A percentile compares a stretch with the other conserved stretches of the same genome.
These are phyloP conservation scores for Pyrenochaeta sp. DNA, from an alignment of 2,329 filamentous ascomycete species.

Conservation along the genomic window DNA sequence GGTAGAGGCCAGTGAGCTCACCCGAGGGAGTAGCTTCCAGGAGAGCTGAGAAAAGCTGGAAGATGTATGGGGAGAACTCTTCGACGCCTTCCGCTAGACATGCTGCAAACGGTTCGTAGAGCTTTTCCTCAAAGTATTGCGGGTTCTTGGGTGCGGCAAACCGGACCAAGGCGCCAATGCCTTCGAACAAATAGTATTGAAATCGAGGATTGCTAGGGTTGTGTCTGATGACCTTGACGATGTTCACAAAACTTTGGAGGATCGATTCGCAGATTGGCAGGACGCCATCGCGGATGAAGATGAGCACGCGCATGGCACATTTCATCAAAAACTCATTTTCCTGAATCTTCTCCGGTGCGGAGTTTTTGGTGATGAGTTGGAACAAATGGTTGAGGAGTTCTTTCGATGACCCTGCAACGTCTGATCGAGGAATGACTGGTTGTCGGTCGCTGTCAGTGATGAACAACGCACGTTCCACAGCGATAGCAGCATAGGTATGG, in stretches of 20 bases:
- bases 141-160: constrained; percentile 74
- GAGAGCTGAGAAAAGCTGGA: constrained; percentile 91
- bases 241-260: constrained; percentile 83
- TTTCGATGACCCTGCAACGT: constrained; percentile 82
- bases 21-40: constrained; percentile 84
- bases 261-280: constrained; percentile 76
- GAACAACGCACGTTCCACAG: constrained; percentile 90
- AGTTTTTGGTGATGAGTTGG: constrained; percentile 85
- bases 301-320: constrained; percentile 95
- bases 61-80: constrained; percentile 95
- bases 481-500: constrained; percentile 96
- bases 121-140: constrained; percentile 75
- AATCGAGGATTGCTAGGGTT: constrained; percentile 98
- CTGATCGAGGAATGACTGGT: constrained; percentile 79
- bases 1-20: constrained; percentile 82
- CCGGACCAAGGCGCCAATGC: constrained; percentile 85
- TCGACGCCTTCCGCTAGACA: constrained; percentile 84
- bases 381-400: constrained; percentile 91
- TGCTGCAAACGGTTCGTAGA: constrained; percentile 83
- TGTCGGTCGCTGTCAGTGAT: constrained; percentile 78
- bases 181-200: constrained; percentile 98
- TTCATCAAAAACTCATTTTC: constrained; percentile 99
- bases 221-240: constrained; percentile 88
- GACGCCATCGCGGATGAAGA: constrained; percentile 88
- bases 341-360: constrained; percentile 88